Evolutionary conservation across 768 basidiomycete genomes (phyloP).

Genomic region (Xerocomellus intermedius): DNA sequence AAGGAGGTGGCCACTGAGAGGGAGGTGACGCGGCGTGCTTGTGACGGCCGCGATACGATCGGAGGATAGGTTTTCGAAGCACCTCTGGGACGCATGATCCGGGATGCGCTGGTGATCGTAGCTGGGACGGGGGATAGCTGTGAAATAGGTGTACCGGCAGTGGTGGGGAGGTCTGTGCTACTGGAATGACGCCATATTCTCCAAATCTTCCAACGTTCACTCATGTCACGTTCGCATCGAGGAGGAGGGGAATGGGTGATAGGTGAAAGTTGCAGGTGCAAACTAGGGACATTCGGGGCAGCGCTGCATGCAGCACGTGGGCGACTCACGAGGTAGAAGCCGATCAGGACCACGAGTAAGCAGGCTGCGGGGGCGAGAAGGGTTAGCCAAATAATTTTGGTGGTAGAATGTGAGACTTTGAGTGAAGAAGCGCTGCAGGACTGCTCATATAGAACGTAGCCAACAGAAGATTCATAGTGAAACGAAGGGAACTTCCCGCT

Average conservation of each 20-base stretch:
- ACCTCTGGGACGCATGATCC: background rate
- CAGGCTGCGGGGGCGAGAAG: conserved; percentile 16
- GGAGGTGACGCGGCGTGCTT: conserved; percentile 18
- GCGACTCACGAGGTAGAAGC: conserved; percentile 29
- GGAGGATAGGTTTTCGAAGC: background rate
- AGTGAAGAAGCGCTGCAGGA: background rate
- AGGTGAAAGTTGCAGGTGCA: background rate
- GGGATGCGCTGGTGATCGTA: background rate
- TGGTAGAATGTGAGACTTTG: background rate
- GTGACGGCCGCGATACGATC: conserved; percentile 6
- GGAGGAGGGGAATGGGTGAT: background rate
- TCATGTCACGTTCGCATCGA: background rate
- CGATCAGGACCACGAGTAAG: conserved; percentile 22
- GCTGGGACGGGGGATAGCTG: background rate
- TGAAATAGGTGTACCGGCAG: background rate
- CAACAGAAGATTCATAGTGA: background rate
- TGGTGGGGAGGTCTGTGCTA: background rate
- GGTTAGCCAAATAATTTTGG: conserved; percentile 9
- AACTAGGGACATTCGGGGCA: background rate
- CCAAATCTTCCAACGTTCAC: conserved; percentile 19
- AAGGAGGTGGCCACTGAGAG: conserved; percentile 24
- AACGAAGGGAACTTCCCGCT: background rate
- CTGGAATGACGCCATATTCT: conserved; percentile 7
- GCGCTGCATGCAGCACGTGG: conserved; percentile 3
- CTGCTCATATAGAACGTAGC: background rate